Conservation (phyloP, 257 asterid genomes). For the Ocimum tenuiflorum region DNA sequence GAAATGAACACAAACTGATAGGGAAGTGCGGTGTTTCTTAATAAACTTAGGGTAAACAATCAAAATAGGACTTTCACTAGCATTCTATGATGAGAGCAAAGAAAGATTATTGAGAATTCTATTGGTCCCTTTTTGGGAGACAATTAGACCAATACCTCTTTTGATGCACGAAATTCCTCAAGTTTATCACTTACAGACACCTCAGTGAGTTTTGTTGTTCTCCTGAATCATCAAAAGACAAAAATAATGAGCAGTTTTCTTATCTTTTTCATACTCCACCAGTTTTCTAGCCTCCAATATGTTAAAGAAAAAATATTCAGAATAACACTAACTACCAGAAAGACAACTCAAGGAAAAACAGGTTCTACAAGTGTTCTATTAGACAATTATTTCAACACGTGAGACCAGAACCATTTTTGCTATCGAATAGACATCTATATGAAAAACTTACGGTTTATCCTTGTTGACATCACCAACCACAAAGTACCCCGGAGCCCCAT, state of each 20-base stretch:
- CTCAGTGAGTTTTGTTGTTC: constrained; percentile 54
- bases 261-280: too few species aligned
- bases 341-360: background rate
- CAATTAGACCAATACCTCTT: constrained; percentile 57
- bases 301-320: background rate
- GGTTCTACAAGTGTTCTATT: background rate
- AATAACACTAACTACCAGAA: background rate
- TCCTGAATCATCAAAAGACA: constrained; percentile 35
- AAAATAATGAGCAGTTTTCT: constrained; percentile 4
- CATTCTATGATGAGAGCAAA: constrained; percentile 15
- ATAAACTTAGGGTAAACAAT: background rate
- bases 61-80: background rate
- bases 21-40: background rate
- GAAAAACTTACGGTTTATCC: constrained; percentile 41
- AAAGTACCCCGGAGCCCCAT: constrained; percentile 95
- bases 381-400: background rate
- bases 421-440: background rate
- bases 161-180: constrained; percentile 90
- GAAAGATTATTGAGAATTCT: background rate
- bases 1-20: constrained; percentile 9
- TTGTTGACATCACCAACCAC: constrained; percentile 37
- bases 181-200: constrained; percentile 88
- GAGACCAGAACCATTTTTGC: background rate
- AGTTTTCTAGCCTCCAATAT: background rate
- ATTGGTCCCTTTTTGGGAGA: background rate